phyloP scores from a whole-genome alignment of 164 flowering plant species.

The Paratinospora sagittata region DNA sequence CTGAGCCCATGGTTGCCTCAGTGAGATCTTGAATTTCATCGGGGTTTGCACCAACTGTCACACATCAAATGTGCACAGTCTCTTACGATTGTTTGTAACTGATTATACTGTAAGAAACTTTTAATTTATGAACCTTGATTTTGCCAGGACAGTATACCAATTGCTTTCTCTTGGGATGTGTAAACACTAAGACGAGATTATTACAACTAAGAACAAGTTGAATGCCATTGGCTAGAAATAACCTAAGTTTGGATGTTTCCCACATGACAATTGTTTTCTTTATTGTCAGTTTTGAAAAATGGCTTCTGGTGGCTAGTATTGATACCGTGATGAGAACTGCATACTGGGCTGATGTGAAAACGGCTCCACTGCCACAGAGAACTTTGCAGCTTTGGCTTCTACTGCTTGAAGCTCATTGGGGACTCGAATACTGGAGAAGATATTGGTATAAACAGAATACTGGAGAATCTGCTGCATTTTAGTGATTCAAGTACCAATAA shows the following conservation, averaged over 20 bases:
- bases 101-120: too few relatives aligned
- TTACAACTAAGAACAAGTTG: conserved; percentile 45
- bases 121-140: too few relatives aligned
- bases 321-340: conserved; percentile 25
- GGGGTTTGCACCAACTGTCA: too few relatives aligned
- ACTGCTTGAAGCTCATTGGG: conserved; percentile 50
- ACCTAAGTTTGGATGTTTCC: conserved; percentile 29
- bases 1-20: too few relatives aligned
- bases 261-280: conserved; percentile 18
- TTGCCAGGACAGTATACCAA: too few relatives aligned
- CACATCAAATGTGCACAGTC: too few relatives aligned
- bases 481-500: conserved; percentile 22
- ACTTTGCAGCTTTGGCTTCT: conserved; percentile 35
- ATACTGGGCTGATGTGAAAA: conserved; percentile 24
- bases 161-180: too few relatives aligned
- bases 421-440: conserved; percentile 32
- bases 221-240: conserved; percentile 37
- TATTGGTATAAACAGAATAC: too few relatives aligned
- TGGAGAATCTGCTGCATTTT: too few relatives aligned
- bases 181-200: neutral
- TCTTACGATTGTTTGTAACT: too few relatives aligned
- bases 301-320: conserved; percentile 16
- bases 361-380: conserved; percentile 26
- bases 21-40: too few relatives aligned
- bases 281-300: conserved; percentile 33